These are phyloP conservation scores for Rhizoclosmatium globosum DNA, from an alignment of 192 early-diverging fungal species.

Conservation along the genomic window DNA sequence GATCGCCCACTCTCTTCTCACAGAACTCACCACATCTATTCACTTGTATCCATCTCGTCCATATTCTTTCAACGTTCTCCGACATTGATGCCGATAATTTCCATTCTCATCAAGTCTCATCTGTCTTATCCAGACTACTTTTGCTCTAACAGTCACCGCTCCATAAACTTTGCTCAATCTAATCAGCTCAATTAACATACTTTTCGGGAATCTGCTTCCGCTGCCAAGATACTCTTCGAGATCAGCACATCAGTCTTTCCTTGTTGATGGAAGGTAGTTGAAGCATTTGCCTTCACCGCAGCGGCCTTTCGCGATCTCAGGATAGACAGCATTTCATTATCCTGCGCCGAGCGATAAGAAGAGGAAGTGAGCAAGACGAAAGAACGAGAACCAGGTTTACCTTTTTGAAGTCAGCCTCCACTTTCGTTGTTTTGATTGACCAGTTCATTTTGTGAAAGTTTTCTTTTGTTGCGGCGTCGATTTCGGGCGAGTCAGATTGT, in stretches of 20 bases:
- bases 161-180: too few species aligned
- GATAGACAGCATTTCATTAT: conserved; percentile 24
- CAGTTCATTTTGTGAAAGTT: conserved; percentile 24
- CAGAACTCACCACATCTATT: too few species aligned
- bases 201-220: not conserved
- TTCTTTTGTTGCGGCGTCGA: not conserved
- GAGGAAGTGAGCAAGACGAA: not conserved
- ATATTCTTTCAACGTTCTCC: too few species aligned
- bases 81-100: too few species aligned
- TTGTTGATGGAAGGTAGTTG: not conserved
- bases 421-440: conserved; percentile 13
- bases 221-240: conserved; percentile 11
- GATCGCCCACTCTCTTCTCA: too few species aligned
- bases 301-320: conserved; percentile 6
- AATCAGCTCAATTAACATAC: not conserved
- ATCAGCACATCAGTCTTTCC: not conserved
- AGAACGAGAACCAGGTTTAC: not conserved
- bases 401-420: conserved; percentile 1
- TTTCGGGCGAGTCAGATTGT: not conserved
- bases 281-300: not conserved
- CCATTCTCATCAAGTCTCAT: too few species aligned
- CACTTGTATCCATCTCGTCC: too few species aligned
- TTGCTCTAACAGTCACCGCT: too few species aligned
- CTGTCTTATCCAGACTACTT: too few species aligned
- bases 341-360: not conserved